Evolutionary conservation across 352 stramenopile species (phyloP).

Genomic region (Globisporangium ultimum): DNA sequence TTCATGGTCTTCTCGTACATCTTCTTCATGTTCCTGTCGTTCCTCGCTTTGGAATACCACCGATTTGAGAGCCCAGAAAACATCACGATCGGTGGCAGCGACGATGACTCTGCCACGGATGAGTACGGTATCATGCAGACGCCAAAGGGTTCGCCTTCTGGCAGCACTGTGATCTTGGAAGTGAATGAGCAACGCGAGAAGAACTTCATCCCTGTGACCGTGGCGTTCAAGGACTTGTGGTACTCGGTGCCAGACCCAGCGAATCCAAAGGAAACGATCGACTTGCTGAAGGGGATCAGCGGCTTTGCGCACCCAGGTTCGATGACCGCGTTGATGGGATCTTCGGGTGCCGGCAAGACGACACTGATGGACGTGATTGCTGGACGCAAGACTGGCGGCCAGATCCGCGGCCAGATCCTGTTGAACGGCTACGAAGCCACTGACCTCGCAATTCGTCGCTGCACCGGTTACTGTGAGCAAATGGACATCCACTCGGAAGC

Average conservation of each 20-base stretch:
- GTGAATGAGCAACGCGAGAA: no score
- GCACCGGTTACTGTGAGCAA: slow-evolving; percentile 39
- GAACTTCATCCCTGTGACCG: slow-evolving; percentile 1
- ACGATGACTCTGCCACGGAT: no score
- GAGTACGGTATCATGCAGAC: no score
- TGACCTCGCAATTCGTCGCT: background rate
- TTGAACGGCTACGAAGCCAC: slow-evolving; percentile 27
- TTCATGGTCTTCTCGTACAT: slow-evolving; percentile 33
- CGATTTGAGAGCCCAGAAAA: background rate
- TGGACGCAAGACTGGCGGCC: slow-evolving; percentile 41
- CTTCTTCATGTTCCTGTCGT: background rate
- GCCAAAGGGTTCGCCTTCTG: no score
- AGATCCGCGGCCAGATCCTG: slow-evolving; percentile 82
- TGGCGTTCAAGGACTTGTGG: slow-evolving; percentile 17
- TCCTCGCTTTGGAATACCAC: background rate
- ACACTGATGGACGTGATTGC: slow-evolving; percentile 90
- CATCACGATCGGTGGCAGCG: slow-evolving; percentile 23
- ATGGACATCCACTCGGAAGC: slow-evolving; percentile 80
- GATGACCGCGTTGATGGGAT: slow-evolving; percentile 42
- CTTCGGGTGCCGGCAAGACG: slow-evolving; percentile 12
- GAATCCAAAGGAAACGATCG: slow-evolving; percentile 25
- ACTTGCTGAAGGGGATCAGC: slow-evolving; percentile 28
- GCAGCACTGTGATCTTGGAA: no score
- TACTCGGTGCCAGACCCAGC: slow-evolving; percentile 22
- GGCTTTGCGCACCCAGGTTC: slow-evolving; percentile 22